These are phyloP conservation scores for Leccinellum albellum DNA, from an alignment of 768 basidiomycete species.

Conservation along the genomic window DNA sequence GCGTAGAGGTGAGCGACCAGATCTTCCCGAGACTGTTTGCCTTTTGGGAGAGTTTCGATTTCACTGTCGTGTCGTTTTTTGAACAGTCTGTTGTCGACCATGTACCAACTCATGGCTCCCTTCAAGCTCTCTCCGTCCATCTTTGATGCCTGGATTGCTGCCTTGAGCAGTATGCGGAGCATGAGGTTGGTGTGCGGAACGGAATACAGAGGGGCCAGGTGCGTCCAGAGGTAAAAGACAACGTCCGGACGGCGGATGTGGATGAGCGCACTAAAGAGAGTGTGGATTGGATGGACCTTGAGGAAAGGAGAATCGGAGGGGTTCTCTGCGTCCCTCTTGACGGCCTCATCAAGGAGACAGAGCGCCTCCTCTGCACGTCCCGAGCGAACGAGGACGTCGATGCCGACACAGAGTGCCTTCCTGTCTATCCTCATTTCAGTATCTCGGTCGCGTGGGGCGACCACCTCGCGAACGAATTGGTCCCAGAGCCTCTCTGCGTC, in stretches of 20 bases:
- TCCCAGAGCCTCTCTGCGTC: constrained; percentile 45
- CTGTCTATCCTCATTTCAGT: constrained; percentile 37
- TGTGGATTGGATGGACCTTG: constrained; percentile 34
- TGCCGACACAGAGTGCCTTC: constrained; percentile 45
- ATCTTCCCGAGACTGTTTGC: constrained; percentile 1
- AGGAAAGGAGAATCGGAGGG: constrained; percentile 9
- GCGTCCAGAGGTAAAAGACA: constrained; percentile 66
- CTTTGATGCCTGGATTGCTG: constrained; percentile 50
- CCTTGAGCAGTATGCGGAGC: constrained; percentile 57
- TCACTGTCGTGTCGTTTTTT: constrained; percentile 8
- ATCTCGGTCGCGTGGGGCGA: neutral
- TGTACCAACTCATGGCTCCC: constrained; percentile 39
- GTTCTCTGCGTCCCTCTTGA: constrained; percentile 20
- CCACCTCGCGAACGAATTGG: constrained; percentile 28
- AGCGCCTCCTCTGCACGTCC: constrained; percentile 48
- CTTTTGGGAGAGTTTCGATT: neutral
- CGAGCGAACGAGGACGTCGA: constrained; percentile 45
- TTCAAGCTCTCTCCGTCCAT: constrained; percentile 51
- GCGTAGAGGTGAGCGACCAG: constrained; percentile 8
- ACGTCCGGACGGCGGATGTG: constrained; percentile 56
- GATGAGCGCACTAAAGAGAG: constrained; percentile 47
- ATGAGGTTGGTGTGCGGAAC: constrained; percentile 52
- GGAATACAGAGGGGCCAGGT: constrained; percentile 55
- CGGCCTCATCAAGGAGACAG: constrained; percentile 43
- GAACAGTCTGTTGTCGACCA: constrained; percentile 19